Evolutionary conservation across 371 early-diverging fungal species (phyloP), one percentile per base, ranked within the genome.

Genomic region (Mortierella sp.): DNA sequence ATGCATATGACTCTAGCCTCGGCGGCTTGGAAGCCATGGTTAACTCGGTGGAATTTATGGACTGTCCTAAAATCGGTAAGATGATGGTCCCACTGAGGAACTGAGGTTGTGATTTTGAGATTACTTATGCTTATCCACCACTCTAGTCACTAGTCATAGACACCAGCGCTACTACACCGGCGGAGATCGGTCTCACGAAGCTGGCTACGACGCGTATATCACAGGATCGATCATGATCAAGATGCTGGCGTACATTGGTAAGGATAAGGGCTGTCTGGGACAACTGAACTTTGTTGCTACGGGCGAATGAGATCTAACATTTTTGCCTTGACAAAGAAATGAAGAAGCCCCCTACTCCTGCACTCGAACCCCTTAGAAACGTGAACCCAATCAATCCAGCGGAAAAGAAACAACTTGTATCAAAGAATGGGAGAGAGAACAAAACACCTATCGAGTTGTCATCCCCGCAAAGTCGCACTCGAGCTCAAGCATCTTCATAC

Each of bases 171-270:
- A 73, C 47, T n/a, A 59, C 19, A 48, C 63, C 1, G 44, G 54
- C 21, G n/a, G n/a, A n/a, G 84, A 87, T 46, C 48, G 41, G 21
- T 40, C 72, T 40, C 97, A 96, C 70, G 95, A 96, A 72, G 97
- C 97, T 19, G 97, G 95, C 2, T 96, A 90, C 64, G 97, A 96
- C 67, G 92, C 96, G 0, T 95, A 89, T 54, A 82, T 90, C 58
- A 96, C 97, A 8, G 97, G 97, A 13, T 67, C 81, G n/a, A 80
- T 85, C 3, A 87, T 91, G 67, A 56, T 83, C 29, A 52, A 59
- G 22, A 62, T 73, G 56, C 13, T 73, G 46, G 55, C 74, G 2
- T 58, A 51, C 40, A 73, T 73, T 41, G 53, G 71, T 70, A 70
- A 21, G 48, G 10, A 34, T n/a, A n/a, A n/a, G n/a, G n/a, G n/a